Evolutionary conservation across 2,329 filamentous ascomycete genomes (phyloP), one percentile per base, ranked within the genome.

Genomic region (Neospermospora avenae): DNA sequence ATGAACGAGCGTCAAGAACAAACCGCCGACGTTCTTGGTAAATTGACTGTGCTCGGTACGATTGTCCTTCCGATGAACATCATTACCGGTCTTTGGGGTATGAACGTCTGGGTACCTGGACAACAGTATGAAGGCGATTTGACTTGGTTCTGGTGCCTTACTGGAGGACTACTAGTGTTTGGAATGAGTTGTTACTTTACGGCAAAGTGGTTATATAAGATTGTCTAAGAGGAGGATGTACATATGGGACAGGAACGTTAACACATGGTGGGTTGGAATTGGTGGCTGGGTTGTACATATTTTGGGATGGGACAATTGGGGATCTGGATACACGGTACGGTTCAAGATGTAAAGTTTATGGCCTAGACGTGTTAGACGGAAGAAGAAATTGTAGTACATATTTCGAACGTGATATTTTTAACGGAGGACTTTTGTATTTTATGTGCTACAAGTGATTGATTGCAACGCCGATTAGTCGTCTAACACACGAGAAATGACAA

Each of bases 1-100:
- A 98, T 98, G 93, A 97, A 97, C 75, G 93, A 98, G 78, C 88
- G 95, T 49, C 91, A 96, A 73, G 93, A 99, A 74, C 88, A 96
- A 77, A 99, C 95, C 1, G 91, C 92, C 42, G 93, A 99, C 73
- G 92, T 97, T 1, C 83, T 99, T 13, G 93, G 93, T 65, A 96
- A 95, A 75, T 83, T 99, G 62, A 98, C 95, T 0, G 95, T 99
- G 0, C 81, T 99, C 1, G 95, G 95, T 65, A 99, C 95, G 5
- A 98, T 99, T 67, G 93, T 99, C 3, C 79, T 99, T 59, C 95
- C 95, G 11, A 96, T 99, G 93, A 99, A 99, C 74, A 96, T 99
- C 72, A 93, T 99, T 70, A 98, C 95, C 2, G 95, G 95, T 67
- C 86, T 98, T 70, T 99, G 93, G 93, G 95, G 93, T 55, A 98